Percentiles rank a stretch among this genome's conserved stretches.
Evolutionary conservation across 176 grass and related monocot species (phyloP).

Genomic region (Hsuehochloa calcarea): DNA sequence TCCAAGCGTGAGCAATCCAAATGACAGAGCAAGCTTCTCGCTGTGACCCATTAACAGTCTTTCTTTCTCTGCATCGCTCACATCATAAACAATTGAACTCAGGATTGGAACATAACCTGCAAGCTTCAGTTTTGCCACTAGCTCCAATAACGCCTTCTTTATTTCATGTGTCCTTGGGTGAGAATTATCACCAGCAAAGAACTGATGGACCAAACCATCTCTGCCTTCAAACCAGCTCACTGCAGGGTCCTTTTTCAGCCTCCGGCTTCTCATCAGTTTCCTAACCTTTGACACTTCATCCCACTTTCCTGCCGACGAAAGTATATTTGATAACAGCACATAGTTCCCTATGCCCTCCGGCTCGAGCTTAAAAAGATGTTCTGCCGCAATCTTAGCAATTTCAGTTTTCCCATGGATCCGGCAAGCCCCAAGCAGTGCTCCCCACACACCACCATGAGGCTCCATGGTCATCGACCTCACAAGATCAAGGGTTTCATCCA

Average conservation of each 20-base stretch:
- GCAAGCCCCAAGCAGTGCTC: constrained; percentile 59
- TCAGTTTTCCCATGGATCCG: constrained; percentile 59
- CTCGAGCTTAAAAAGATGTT: constrained; percentile 67
- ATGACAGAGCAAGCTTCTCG: constrained; percentile 69
- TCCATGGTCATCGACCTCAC: constrained; percentile 53
- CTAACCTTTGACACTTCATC: constrained; percentile 60
- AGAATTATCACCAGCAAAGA: constrained; percentile 57
- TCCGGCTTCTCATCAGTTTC: constrained; percentile 54
- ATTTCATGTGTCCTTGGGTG: constrained; percentile 57
- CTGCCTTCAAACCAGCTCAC: constrained; percentile 65
- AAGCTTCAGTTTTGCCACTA: constrained; percentile 43
- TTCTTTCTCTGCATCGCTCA: constrained; percentile 64
- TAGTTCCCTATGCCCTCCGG: constrained; percentile 71
- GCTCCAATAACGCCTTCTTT: constrained; percentile 40
- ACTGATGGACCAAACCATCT: constrained; percentile 67
- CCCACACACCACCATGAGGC: constrained; percentile 66
- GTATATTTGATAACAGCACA: constrained; percentile 59
- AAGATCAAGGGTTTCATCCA: constrained; percentile 63
- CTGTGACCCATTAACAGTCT: constrained; percentile 62
- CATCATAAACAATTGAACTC: constrained; percentile 69
- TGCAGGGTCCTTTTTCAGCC: constrained; percentile 64
- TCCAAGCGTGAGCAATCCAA: constrained; percentile 46
- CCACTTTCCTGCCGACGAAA: constrained; percentile 67
- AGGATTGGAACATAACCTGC: constrained; percentile 56
- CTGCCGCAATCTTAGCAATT: constrained; percentile 53